phyloP scores from a whole-genome alignment of 495 filamentous ascomycete species.

The Sporormia fimetaria region DNA sequence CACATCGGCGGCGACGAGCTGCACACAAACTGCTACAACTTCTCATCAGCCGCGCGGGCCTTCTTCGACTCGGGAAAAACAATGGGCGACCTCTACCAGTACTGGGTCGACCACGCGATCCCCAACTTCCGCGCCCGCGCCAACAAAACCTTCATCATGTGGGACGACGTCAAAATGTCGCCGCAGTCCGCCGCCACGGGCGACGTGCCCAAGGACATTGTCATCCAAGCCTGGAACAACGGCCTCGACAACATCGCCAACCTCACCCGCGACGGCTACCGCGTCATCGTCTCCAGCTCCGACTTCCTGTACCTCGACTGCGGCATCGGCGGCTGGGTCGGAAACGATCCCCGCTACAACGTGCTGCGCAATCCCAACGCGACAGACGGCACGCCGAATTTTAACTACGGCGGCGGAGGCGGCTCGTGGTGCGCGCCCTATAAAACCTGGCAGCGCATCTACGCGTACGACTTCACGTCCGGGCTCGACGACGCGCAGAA shows the following conservation, averaged over 20 bases:
- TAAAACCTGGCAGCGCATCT: slow-evolving; percentile 52
- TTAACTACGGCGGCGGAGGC: slow-evolving; percentile 44
- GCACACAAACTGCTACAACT: slow-evolving; percentile 45
- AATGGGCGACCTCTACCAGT: slow-evolving; percentile 43
- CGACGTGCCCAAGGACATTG: slow-evolving; percentile 40
- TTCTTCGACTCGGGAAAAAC: slow-evolving; percentile 42
- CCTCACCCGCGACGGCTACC: slow-evolving; percentile 41
- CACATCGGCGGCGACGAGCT: slow-evolving; percentile 47
- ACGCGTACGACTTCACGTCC: slow-evolving; percentile 47
- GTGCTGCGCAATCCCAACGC: slow-evolving; percentile 37
- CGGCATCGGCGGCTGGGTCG: slow-evolving; percentile 43
- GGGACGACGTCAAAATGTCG: slow-evolving; percentile 43
- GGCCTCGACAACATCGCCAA: slow-evolving; percentile 42
- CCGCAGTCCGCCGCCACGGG: slow-evolving; percentile 30
- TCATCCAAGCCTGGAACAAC: slow-evolving; percentile 47
- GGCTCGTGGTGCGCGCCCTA: slow-evolving; percentile 50
- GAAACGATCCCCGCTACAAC: slow-evolving; percentile 45
- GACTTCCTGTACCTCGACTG: slow-evolving; percentile 50
- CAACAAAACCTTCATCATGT: slow-evolving; percentile 44
- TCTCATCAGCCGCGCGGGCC: slow-evolving; percentile 36
- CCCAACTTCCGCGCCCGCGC: slow-evolving; percentile 40
- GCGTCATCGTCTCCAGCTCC: slow-evolving; percentile 43
- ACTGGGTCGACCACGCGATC: slow-evolving; percentile 45
- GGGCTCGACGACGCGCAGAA: slow-evolving; percentile 39
- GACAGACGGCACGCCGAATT: slow-evolving; percentile 34